A percentile compares a stretch with the other conserved stretches of the same genome.
phyloP scores from a whole-genome alignment of 345 rosid genomes.

The Acer yangbiense region DNA sequence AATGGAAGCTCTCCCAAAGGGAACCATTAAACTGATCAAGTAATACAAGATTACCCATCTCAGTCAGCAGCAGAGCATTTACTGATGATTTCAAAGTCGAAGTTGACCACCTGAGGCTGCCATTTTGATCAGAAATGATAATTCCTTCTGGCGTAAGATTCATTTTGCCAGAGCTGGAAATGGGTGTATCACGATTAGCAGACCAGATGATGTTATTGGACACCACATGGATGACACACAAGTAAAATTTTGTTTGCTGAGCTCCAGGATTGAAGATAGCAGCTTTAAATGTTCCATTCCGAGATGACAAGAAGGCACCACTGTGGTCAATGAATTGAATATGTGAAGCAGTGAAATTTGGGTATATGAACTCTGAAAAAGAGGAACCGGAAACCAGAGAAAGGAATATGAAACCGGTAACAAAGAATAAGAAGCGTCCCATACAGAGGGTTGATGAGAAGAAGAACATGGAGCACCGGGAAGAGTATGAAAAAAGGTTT shows the following conservation, averaged over 20 bases:
- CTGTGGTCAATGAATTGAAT: slow-evolving; percentile 45
- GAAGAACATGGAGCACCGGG: slow-evolving; percentile 16
- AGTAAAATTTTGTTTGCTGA: slow-evolving; percentile 51
- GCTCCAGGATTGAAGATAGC: slow-evolving; percentile 54
- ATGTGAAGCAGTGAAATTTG: slow-evolving; percentile 71
- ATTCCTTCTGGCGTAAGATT: slow-evolving; percentile 59
- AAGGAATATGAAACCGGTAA: slow-evolving; percentile 37
- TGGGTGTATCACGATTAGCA: slow-evolving; percentile 68
- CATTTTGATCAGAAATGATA: slow-evolving; percentile 46
- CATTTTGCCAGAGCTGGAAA: slow-evolving; percentile 65
- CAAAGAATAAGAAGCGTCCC: slow-evolving; percentile 43
- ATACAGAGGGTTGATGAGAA: slow-evolving; percentile 31
- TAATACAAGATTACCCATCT: slow-evolving; percentile 74
- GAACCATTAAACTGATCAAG: slow-evolving; percentile 59
- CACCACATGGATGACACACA: slow-evolving; percentile 62
- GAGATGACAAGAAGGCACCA: slow-evolving; percentile 70
- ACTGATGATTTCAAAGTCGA: slow-evolving; percentile 57
- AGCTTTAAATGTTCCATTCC: slow-evolving; percentile 59
- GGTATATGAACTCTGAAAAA: slow-evolving; percentile 50
- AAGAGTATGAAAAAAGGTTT: slow-evolving; percentile 17
- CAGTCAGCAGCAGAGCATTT: slow-evolving; percentile 47
- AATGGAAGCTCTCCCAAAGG: slow-evolving; percentile 78
- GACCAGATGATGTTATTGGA: slow-evolving; percentile 78
- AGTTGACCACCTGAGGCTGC: slow-evolving; percentile 65
- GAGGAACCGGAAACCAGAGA: slow-evolving; percentile 39